Conservation (phyloP, 768 basidiomycete genomes). For the Boletus coccyginus region DNA sequence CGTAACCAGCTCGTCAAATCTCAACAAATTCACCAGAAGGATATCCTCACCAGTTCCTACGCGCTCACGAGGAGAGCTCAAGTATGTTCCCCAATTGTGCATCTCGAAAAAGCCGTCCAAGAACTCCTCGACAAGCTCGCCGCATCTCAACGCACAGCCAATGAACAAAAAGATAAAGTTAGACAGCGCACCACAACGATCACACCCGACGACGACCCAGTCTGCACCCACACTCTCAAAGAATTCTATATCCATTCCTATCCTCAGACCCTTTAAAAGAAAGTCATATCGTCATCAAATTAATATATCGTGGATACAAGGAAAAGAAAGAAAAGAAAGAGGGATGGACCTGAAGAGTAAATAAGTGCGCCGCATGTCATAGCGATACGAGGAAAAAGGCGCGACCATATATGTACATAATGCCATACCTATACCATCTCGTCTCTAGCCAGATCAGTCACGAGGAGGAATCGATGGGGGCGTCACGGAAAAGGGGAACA, state of each 20-base stretch:
- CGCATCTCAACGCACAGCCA: too few relatives aligned
- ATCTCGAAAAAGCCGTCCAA: too few relatives aligned
- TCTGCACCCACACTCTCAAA: too few relatives aligned
- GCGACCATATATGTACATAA: background rate
- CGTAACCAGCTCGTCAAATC: too few relatives aligned
- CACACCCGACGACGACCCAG: too few relatives aligned
- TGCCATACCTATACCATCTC: background rate
- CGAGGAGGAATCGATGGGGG: background rate
- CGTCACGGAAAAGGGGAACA: background rate
- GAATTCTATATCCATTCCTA: background rate
- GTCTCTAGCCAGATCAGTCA: constrained; percentile 4
- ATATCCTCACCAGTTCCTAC: too few relatives aligned
- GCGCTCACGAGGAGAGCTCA: too few relatives aligned
- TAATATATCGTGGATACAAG: constrained; percentile 3
- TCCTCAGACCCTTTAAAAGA: background rate
- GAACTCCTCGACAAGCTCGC: too few relatives aligned
- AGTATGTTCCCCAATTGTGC: too few relatives aligned
- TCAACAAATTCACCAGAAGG: too few relatives aligned
- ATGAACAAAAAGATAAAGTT: too few relatives aligned
- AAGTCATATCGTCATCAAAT: constrained; percentile 5
- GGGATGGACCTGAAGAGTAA: background rate
- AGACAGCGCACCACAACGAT: too few relatives aligned
- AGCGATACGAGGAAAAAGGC: background rate
- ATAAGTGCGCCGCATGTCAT: background rate
- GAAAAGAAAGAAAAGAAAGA: background rate